Conservation (phyloP, 108 stramenopile species). For the Nitzschia putrida region DNA sequence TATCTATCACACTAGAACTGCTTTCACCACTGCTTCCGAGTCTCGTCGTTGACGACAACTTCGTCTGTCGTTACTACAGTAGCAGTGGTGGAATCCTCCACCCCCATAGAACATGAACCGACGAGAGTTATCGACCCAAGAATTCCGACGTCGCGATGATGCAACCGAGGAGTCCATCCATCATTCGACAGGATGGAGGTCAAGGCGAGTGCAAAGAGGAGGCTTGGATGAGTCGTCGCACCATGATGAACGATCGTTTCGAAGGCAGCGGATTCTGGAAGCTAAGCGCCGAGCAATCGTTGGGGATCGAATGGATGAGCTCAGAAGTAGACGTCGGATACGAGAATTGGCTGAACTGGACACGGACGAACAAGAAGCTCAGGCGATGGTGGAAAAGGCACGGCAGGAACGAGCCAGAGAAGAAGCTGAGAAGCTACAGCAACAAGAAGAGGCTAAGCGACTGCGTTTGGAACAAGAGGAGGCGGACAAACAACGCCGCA, state of each 20-base stretch:
- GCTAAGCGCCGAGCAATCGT: constrained; percentile 3
- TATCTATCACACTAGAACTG: too few species aligned
- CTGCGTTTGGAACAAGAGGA: too few species aligned
- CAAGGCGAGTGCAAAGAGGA: not conserved
- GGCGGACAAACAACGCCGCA: not conserved
- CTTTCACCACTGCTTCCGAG: too few species aligned
- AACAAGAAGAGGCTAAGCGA: not conserved
- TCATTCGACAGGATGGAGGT: not conserved
- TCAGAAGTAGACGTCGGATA: not conserved
- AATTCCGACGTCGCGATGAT: not conserved
- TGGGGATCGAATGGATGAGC: not conserved
- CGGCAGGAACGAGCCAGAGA: not conserved
- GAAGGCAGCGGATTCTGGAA: not conserved
- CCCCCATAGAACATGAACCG: constrained; percentile 7
- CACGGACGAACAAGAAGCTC: not conserved
- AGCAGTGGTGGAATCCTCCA: too few species aligned
- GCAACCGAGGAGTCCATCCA: not conserved
- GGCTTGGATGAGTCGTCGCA: not conserved
- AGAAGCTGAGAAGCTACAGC: not conserved
- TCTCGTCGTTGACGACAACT: too few species aligned
- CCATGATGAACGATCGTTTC: too few species aligned
- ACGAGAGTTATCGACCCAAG: constrained; percentile 6
- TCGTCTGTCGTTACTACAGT: too few species aligned
- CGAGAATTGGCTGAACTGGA: not conserved
- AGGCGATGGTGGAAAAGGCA: too few species aligned